These are phyloP conservation scores for Fusarium mexicanum DNA, from an alignment of 2,329 filamentous ascomycete species.

Conservation along the genomic window DNA sequence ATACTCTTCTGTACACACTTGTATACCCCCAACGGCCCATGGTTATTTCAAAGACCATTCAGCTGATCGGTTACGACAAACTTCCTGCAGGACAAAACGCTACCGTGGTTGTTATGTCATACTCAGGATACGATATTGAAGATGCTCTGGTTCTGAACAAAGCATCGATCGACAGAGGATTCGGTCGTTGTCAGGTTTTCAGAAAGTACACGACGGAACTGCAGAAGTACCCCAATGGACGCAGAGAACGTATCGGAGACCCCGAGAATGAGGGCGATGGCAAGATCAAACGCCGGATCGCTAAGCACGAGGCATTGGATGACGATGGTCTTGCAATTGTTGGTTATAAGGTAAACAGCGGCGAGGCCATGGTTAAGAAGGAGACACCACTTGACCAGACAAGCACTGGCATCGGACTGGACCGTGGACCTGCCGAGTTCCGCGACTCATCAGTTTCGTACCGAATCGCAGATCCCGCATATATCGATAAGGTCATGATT, in stretches of 20 bases:
- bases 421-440: conserved; percentile 70
- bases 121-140: conserved; percentile 99
- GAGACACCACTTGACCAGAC: conserved; percentile 82
- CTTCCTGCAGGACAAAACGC: conserved; percentile 96
- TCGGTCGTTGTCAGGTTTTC: conserved; percentile 97
- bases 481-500: conserved; percentile 96
- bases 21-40: conserved; percentile 98
- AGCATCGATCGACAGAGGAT: conserved; percentile 92
- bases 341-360: conserved; percentile 78
- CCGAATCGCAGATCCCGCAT: conserved; percentile 83
- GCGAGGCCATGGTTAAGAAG: conserved; percentile 92
- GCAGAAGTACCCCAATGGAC: conserved; percentile 89
- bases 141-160: conserved; percentile 97
- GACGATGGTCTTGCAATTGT: conserved; percentile 90
- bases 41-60: conserved; percentile 96
- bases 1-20: conserved; percentile 94
- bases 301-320: conserved; percentile 79
- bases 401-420: conserved; percentile 75
- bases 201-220: conserved; percentile 89
- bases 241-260: conserved; percentile 71
- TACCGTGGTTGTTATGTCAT: conserved; percentile 98
- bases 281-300: conserved; percentile 67
- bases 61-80: conserved; percentile 96
- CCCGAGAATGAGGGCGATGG: conserved; percentile 65
- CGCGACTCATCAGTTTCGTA: conserved; percentile 79